Evolutionary conservation across 257 asterid genomes (phyloP), one percentile per base, ranked within the genome.

Genomic region (Anisodus tanguticus): DNA sequence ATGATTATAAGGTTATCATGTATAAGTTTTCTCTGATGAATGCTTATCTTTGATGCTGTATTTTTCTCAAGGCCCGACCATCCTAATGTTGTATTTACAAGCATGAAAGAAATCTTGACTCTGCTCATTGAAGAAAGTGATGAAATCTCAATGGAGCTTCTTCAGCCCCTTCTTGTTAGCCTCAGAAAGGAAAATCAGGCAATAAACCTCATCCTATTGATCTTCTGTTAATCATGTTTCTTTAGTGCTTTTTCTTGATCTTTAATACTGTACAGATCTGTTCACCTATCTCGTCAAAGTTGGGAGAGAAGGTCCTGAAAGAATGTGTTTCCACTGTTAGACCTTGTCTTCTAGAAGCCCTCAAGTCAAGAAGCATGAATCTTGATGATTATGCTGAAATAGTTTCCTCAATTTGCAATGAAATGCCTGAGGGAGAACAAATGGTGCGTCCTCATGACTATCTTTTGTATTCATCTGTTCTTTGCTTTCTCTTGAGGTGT

Each of bases 91-190:
- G 87, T 87, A 72, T 80, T 85, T 83, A 71, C 53, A 19, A 82
- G 81, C 88, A 90, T 90, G 92, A 89, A 90, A 83, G 77, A 51
- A 10, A 85, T 90, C 83, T 88, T 90, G 91, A 85, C 72, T 62
- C 79, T 63, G 88, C 80, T 88, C 55, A 78, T 90, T 71, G 84
- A 82, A 6, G 89, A 84, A 70, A 83, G 89, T 76, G 89, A 90
- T 78, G 90, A 90, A 22, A 77, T 88, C 51, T 84, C 89, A 47
- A 41, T 79, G 15, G 90, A 82, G 77, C 89, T 88, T 49, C 55
- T 90, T 49, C 85, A 49, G 83, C 81, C 86, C 55, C 87, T 90
- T 79, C 82, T 90, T 51, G 64, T 84, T 82, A 88, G 90, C 74
- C 87, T 88, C 43, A 82, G 77, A 80, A 88, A 85, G 85, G 85